These are phyloP conservation scores for Plasmodium sp. DNA, from an alignment of 169 alveolate genomes.

Conservation along the genomic window DNA sequence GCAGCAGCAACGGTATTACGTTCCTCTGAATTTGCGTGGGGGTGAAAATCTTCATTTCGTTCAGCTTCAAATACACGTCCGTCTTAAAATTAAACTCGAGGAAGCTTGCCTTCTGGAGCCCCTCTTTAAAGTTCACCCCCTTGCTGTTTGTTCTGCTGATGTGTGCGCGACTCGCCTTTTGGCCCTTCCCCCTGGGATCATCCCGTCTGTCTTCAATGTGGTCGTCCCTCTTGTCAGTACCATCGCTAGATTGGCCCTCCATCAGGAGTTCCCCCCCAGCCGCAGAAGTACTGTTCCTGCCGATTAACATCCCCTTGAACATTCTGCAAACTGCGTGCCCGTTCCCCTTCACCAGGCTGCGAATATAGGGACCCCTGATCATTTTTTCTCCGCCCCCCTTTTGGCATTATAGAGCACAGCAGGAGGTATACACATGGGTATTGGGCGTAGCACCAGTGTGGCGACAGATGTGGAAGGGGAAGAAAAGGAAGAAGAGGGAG, in stretches of 20 bases:
- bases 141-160: neutral
- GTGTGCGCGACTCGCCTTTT: neutral
- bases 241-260: neutral
- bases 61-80: conserved; percentile 57
- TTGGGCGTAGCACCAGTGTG: neutral
- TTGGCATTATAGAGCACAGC: neutral
- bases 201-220: neutral
- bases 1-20: conserved; percentile 61
- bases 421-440: neutral
- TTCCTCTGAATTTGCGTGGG: conserved; percentile 69
- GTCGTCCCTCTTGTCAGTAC: neutral
- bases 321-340: neutral
- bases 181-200: neutral
- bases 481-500: neutral
- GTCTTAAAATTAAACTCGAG: conserved; percentile 66
- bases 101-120: conserved; percentile 33
- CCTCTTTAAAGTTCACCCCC: conserved; percentile 30
- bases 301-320: neutral
- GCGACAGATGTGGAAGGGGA: neutral
- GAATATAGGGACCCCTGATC: neutral
- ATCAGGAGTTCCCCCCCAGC: neutral
- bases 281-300: neutral
- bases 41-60: conserved; percentile 34
- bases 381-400: neutral
- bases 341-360: neutral